A percentile compares a stretch with the other conserved stretches of the same genome.
phyloP scores from a whole-genome alignment of 2,329 filamentous ascomycete species.

The Diaporthe humulicola region DNA sequence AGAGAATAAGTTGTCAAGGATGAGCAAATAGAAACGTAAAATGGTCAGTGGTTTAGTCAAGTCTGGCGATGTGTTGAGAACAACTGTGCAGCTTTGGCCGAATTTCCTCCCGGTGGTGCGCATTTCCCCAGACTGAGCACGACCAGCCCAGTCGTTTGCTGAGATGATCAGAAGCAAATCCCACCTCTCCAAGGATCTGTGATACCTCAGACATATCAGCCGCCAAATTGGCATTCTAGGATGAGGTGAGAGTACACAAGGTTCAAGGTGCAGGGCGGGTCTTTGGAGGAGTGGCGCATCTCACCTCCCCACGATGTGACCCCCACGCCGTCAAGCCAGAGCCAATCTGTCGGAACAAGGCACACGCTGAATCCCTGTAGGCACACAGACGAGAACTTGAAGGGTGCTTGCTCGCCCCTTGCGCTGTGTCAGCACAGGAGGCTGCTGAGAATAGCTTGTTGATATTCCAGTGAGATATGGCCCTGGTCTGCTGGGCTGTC shows the following conservation, averaged over 20 bases:
- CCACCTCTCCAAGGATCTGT: not conserved
- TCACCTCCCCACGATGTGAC: constrained; percentile 30
- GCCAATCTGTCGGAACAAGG: constrained; percentile 39
- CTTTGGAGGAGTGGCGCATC: constrained; percentile 10
- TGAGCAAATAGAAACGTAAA: constrained; percentile 39
- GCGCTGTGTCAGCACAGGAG: not conserved
- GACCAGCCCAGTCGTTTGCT: not conserved
- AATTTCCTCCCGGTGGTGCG: not conserved
- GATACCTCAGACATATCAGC: not conserved
- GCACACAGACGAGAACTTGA: constrained; percentile 11
- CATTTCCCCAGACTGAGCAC: not conserved
- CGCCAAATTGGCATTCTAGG: not conserved
- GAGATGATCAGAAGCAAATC: not conserved
- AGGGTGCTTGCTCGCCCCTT: not conserved
- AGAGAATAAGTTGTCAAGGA: not conserved
- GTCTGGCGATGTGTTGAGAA: not conserved
- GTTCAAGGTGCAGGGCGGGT: constrained; percentile 3
- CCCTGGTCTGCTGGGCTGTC: not conserved
- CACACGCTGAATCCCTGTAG: constrained; percentile 23
- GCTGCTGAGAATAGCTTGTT: not conserved
- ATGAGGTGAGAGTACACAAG: constrained; percentile 8
- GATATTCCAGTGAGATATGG: constrained; percentile 12
- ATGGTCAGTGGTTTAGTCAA: constrained; percentile 9
- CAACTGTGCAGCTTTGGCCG: not conserved
- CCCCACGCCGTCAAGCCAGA: constrained; percentile 40